Evolutionary conservation across 2,329 filamentous ascomycete species (phyloP).

Genomic region (Zasmidium angulare): DNA sequence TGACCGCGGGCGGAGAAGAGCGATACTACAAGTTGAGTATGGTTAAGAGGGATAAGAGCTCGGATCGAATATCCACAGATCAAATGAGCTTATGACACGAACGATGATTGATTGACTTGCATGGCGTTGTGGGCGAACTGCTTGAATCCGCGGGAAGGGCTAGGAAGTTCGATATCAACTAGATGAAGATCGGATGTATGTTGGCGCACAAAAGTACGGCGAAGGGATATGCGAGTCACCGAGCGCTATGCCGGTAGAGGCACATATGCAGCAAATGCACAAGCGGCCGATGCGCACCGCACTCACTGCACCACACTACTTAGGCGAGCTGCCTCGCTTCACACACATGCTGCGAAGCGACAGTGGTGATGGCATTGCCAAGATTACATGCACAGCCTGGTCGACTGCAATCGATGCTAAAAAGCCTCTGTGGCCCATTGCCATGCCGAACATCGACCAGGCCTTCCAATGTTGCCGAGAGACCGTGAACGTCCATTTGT

Average conservation of each 20-base stretch:
- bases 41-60: conserved; percentile 69
- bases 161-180: not conserved
- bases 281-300: not conserved
- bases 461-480: too few relatives aligned
- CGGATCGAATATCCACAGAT: conserved; percentile 73
- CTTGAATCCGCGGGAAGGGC: not conserved
- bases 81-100: conserved; percentile 66
- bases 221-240: not conserved
- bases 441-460: too few relatives aligned
- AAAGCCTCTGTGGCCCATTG: not conserved
- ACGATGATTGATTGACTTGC: conserved; percentile 6
- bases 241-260: not conserved
- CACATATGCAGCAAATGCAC: not conserved
- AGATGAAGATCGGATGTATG: not conserved
- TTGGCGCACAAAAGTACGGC: conserved; percentile 3
- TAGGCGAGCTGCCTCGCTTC: not conserved
- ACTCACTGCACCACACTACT: not conserved
- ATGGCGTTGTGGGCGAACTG: conserved; percentile 9
- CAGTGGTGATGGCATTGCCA: not conserved
- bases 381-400: not conserved
- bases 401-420: not conserved
- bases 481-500: too few relatives aligned
- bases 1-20: conserved; percentile 75
- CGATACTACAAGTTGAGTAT: conserved; percentile 79
- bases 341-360: not conserved